Conservation (phyloP, 805 yeast species). For the Teunomyces lycoperdinae region DNA sequence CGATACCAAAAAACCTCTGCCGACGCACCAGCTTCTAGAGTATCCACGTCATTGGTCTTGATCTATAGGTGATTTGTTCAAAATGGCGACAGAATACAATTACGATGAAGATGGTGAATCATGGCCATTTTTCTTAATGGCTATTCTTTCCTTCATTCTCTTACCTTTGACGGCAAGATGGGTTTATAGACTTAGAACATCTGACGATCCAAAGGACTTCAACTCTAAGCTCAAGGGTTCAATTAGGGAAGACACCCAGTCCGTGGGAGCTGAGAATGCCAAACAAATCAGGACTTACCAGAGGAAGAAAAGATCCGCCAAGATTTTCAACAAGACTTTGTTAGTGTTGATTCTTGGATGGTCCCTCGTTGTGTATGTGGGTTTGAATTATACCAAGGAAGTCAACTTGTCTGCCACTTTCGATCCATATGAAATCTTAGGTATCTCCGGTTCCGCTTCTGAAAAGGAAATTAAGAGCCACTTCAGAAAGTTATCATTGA, state of each 20-base stretch:
- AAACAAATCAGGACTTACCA: conserved; percentile 23
- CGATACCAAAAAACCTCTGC: conserved; percentile 3
- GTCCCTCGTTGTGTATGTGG: conserved; percentile 46
- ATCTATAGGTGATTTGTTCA: neutral
- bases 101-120: conserved; percentile 89
- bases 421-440: conserved; percentile 90
- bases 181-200: conserved; percentile 12
- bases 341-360: conserved; percentile 52
- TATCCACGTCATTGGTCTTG: neutral
- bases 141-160: conserved; percentile 63
- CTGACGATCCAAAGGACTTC: conserved; percentile 16
- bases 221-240: conserved; percentile 30
- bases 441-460: conserved; percentile 60
- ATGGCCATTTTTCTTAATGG: conserved; percentile 88
- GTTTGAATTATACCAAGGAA: conserved; percentile 38
- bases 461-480: conserved; percentile 78
- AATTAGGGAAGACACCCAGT: conserved; percentile 28
- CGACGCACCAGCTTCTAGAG: neutral
- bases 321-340: conserved; percentile 38
- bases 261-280: conserved; percentile 29
- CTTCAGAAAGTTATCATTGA: conserved; percentile 82
- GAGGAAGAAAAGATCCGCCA: conserved; percentile 25
- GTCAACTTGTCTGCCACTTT: conserved; percentile 53
- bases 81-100: conserved; percentile 53
- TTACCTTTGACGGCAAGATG: conserved; percentile 57